phyloP scores from a whole-genome alignment of 352 stramenopile species.

The Phytophthora rubi region DNA sequence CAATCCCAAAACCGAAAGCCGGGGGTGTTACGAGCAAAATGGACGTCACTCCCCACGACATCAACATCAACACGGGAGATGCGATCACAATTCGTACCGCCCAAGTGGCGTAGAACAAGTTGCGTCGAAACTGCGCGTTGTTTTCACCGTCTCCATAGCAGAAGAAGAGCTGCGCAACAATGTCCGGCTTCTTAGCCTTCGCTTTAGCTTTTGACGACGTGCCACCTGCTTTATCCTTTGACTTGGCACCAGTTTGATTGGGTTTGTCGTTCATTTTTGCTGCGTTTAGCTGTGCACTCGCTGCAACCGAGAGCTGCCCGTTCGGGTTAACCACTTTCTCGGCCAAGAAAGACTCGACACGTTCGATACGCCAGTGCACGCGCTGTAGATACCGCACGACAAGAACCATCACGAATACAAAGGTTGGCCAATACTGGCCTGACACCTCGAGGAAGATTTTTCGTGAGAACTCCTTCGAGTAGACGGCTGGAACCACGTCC shows the following conservation, averaged over 20 bases:
- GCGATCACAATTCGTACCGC: slow-evolving; percentile 62
- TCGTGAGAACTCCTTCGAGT: slow-evolving; percentile 85
- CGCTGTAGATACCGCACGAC: slow-evolving; percentile 63
- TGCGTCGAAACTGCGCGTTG: slow-evolving; percentile 76
- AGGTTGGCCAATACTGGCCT: slow-evolving; percentile 57
- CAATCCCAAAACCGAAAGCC: slow-evolving; percentile 76
- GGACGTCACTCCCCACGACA: slow-evolving; percentile 76
- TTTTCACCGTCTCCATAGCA: slow-evolving; percentile 69
- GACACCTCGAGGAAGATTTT: slow-evolving; percentile 61
- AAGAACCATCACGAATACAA: slow-evolving; percentile 55
- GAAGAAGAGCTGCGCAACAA: slow-evolving; percentile 81
- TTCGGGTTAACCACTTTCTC: slow-evolving; percentile 54
- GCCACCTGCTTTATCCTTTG: slow-evolving; percentile 27
- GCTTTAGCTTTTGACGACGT: neutral
- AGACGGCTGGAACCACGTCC: slow-evolving; percentile 58
- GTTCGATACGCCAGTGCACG: slow-evolving; percentile 86
- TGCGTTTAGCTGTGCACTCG: slow-evolving; percentile 2
- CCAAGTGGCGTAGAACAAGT: slow-evolving; percentile 77
- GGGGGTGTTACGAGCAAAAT: slow-evolving; percentile 77
- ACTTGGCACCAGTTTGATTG: neutral
- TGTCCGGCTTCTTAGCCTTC: slow-evolving; percentile 48
- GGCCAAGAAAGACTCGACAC: slow-evolving; percentile 77
- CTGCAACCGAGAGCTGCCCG: slow-evolving; percentile 17
- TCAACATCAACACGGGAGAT: slow-evolving; percentile 63
- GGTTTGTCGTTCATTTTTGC: slow-evolving; percentile 20